phyloP scores from a whole-genome alignment of 345 rosid genomes.

The Eucalyptus cloeziana region DNA sequence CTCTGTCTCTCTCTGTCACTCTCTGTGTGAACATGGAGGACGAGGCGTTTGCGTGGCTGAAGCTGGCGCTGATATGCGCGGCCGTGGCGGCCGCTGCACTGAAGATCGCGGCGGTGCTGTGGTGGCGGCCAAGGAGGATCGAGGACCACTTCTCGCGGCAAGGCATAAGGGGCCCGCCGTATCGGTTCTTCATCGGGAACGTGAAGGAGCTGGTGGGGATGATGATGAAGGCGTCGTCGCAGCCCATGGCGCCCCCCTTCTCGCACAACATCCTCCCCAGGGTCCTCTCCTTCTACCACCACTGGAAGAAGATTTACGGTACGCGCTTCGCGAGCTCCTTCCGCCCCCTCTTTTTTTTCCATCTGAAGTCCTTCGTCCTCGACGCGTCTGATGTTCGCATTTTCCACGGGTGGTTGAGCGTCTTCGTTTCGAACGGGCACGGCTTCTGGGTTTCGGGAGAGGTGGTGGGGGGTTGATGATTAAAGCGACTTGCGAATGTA shows the following conservation, averaged over 20 bases:
- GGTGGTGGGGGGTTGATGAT: background rate
- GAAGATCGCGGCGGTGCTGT: slow-evolving; percentile 43
- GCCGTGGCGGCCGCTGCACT: slow-evolving; percentile 15
- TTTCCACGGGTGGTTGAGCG: background rate
- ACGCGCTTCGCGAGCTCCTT: background rate
- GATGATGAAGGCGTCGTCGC: slow-evolving; percentile 88
- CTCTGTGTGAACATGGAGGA: background rate
- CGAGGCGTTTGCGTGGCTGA: slow-evolving; percentile 14
- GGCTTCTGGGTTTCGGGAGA: background rate
- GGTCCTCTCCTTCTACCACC: slow-evolving; percentile 88
- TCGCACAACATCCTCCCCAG: slow-evolving; percentile 98
- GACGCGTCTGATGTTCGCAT: background rate
- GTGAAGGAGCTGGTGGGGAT: slow-evolving; percentile 80
- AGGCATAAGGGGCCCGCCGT: slow-evolving; percentile 97
- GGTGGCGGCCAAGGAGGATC: slow-evolving; percentile 95
- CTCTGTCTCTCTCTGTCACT: background rate
- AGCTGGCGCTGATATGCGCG: slow-evolving; percentile 24
- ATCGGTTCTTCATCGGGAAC: slow-evolving; percentile 89
- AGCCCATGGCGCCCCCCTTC: slow-evolving; percentile 79
- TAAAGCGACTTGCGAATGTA: background rate
- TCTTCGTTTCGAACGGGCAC: background rate
- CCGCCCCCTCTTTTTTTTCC: background rate
- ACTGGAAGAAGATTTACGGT: slow-evolving; percentile 98
- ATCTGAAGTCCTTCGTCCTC: background rate
- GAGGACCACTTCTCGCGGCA: slow-evolving; percentile 89